Evolutionary conservation across 345 rosid species (phyloP).

Genomic region (Hibiscus trionum): DNA sequence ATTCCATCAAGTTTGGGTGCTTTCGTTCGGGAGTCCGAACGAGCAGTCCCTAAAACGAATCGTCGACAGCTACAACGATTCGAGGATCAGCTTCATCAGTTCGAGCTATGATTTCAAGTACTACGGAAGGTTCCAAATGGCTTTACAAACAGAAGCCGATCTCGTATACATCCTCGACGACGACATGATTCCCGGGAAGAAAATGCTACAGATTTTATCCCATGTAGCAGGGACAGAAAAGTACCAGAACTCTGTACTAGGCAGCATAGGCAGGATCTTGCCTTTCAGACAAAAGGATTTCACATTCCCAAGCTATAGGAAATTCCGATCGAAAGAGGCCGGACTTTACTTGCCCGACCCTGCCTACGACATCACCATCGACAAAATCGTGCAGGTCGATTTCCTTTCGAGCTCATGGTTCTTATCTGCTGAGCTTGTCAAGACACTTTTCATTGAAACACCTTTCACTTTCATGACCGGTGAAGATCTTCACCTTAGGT

Average conservation of each 20-base stretch:
- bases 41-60: slow-evolving; percentile 61
- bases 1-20: slow-evolving; percentile 88
- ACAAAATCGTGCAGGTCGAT: slow-evolving; percentile 86
- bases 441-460: slow-evolving; percentile 75
- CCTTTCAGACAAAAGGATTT: slow-evolving; percentile 91
- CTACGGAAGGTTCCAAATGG: slow-evolving; percentile 97
- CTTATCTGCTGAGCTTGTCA: slow-evolving; percentile 80
- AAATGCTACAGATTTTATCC: slow-evolving; percentile 82
- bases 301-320: slow-evolving; percentile 93
- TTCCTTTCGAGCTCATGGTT: slow-evolving; percentile 98
- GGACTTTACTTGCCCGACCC: slow-evolving; percentile 97
- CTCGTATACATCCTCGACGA: slow-evolving; percentile 81
- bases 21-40: slow-evolving; percentile 87
- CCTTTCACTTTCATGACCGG: slow-evolving; percentile 94
- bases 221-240: slow-evolving; percentile 97
- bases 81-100: slow-evolving; percentile 85
- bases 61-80: slow-evolving; percentile 68
- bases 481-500: slow-evolving; percentile 98
- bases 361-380: slow-evolving; percentile 77
- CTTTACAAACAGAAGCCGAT: slow-evolving; percentile 86
- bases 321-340: slow-evolving; percentile 87
- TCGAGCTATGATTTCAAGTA: slow-evolving; percentile 92
- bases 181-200: slow-evolving; percentile 93
- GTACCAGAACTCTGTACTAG: slow-evolving; percentile 83
- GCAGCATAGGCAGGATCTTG: slow-evolving; percentile 92